These are phyloP conservation scores for Pulicaria dysenterica DNA, from an alignment of 129 eudicot species.

Conservation along the genomic window DNA sequence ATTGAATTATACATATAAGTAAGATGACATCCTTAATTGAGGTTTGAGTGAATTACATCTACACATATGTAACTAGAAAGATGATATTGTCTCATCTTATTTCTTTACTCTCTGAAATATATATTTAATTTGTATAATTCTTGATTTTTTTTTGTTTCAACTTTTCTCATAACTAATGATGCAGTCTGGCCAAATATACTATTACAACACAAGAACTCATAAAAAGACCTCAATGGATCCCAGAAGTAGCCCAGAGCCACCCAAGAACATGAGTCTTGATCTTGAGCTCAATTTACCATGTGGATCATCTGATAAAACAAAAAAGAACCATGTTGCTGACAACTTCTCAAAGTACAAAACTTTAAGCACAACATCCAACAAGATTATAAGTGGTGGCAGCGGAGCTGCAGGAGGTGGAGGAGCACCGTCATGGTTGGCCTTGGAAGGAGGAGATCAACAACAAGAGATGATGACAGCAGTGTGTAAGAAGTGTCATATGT, in stretches of 20 bases:
- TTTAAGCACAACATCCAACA: background rate
- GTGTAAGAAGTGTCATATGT: conserved; percentile 83
- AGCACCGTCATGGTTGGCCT: conserved; percentile 52
- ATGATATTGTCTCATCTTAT: background rate
- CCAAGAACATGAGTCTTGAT: conserved; percentile 68
- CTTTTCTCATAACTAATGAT: background rate
- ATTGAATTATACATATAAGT: background rate
- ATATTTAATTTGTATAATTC: background rate
- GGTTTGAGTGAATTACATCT: too few relatives aligned
- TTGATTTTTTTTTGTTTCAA: background rate
- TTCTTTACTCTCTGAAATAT: background rate
- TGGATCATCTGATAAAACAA: conserved; percentile 44
- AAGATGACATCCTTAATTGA: background rate
- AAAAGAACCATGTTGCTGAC: conserved; percentile 34
- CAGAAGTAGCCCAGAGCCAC: conserved; percentile 46
- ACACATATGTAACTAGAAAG: too few relatives aligned
- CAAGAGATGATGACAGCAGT: conserved; percentile 84
- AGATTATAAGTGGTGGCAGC: background rate
- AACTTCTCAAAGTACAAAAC: conserved; percentile 34
- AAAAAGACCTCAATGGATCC: conserved; percentile 71
- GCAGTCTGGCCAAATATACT: conserved; percentile 84
- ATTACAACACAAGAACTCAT: conserved; percentile 63
- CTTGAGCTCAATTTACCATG: conserved; percentile 78
- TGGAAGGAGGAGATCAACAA: conserved; percentile 51
- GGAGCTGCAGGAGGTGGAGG: conserved; percentile 19